These are phyloP conservation scores for Globisporangium cederbergense DNA, from an alignment of 352 stramenopile genomes.

Conservation along the genomic window DNA sequence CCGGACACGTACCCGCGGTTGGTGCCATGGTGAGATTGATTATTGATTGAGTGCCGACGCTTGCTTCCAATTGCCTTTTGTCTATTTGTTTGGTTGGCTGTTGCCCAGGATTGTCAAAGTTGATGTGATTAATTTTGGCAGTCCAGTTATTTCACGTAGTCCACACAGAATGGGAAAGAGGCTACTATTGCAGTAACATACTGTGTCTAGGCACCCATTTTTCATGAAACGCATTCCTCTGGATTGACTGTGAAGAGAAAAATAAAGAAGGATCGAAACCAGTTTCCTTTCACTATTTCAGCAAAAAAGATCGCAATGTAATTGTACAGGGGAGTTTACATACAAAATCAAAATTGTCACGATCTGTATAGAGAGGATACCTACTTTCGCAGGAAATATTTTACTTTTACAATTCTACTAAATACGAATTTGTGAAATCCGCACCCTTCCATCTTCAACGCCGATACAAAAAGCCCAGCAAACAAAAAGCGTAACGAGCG, in stretches of 20 bases:
- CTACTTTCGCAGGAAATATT: background rate
- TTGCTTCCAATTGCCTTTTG: slow-evolving; percentile 1
- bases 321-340: background rate
- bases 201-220: background rate
- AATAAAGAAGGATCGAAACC: background rate
- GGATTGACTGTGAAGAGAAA: background rate
- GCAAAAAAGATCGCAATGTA: slow-evolving; percentile 5
- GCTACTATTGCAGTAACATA: background rate
- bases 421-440: background rate
- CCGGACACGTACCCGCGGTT: slow-evolving; percentile 34
- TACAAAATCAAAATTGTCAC: too few species aligned
- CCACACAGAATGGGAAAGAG: background rate
- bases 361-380: background rate
- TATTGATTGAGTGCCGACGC: background rate
- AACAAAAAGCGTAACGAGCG: slow-evolving; percentile 7
- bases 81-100: slow-evolving; percentile 3
- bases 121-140: background rate
- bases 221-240: background rate
- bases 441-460: background rate
- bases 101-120: background rate
- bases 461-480: background rate
- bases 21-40: slow-evolving; percentile 33
- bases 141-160: background rate
- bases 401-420: background rate
- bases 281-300: background rate